Conservation (phyloP, 2,329 filamentous ascomycete species). For the Chaetomium sp. region DNA sequence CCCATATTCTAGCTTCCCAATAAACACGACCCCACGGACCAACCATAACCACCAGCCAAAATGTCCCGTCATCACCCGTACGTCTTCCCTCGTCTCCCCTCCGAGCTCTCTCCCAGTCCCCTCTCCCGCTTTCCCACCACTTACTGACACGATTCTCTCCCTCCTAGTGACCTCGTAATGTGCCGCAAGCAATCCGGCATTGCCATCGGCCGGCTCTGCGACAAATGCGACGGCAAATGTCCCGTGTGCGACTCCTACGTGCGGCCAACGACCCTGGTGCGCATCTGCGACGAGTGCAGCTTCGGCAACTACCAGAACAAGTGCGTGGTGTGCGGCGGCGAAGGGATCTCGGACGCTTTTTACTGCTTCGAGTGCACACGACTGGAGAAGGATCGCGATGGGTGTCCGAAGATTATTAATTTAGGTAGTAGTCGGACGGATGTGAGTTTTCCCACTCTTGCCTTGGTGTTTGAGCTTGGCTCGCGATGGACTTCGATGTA, state of each 20-base stretch:
- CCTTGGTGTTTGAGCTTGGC: background rate
- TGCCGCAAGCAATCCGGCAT: slow-evolving; percentile 98
- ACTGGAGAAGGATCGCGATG: slow-evolving; percentile 92
- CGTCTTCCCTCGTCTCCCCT: slow-evolving; percentile 31
- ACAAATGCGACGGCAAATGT: slow-evolving; percentile 99
- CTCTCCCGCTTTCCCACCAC: slow-evolving; percentile 1
- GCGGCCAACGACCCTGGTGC: slow-evolving; percentile 90
- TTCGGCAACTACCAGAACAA: slow-evolving; percentile 99
- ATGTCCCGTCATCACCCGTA: slow-evolving; percentile 96
- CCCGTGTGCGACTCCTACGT: slow-evolving; percentile 99
- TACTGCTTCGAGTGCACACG: slow-evolving; percentile 99
- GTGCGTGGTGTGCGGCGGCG: slow-evolving; percentile 95
- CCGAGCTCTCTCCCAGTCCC: slow-evolving; percentile 5
- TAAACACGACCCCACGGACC: background rate
- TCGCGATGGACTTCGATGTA: background rate
- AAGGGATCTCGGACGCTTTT: slow-evolving; percentile 96
- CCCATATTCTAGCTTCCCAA: too few relatives aligned
- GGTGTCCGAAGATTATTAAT: slow-evolving; percentile 99
- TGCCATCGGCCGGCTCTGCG: slow-evolving; percentile 95
- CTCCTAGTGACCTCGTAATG: slow-evolving; percentile 87
- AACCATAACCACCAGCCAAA: slow-evolving; percentile 8
- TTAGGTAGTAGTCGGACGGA: slow-evolving; percentile 92
- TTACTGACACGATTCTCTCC: slow-evolving; percentile 25
- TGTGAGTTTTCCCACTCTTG: slow-evolving; percentile 43
- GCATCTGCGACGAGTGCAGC: slow-evolving; percentile 98